Percentiles rank a stretch among this genome's conserved stretches.
Evolutionary conservation across 73 alveolate genomes (phyloP).

Genomic region (Paramecium tetraurelia): DNA sequence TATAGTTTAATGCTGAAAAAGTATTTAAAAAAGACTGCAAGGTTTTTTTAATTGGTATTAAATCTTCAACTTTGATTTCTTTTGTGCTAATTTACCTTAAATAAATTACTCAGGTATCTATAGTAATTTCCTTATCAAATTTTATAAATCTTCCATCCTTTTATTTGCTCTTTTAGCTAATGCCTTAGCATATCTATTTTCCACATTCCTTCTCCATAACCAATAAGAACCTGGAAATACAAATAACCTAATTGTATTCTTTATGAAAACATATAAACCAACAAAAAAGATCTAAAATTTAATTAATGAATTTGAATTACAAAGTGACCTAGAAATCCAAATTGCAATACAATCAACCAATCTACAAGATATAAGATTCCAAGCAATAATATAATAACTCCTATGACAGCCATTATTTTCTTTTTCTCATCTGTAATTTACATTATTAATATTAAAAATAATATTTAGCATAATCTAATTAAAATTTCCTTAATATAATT

Average conservation of each 20-base stretch:
- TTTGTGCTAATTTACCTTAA: neutral
- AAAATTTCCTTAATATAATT: neutral
- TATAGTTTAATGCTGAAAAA: neutral
- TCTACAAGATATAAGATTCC: neutral
- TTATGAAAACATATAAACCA: neutral
- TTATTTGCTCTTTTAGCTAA: neutral
- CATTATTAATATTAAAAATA: neutral
- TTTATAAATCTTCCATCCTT: neutral
- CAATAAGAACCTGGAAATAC: constrained; percentile 64
- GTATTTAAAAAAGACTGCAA: neutral
- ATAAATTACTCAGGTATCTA: neutral
- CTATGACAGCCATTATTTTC: neutral
- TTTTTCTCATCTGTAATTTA: neutral
- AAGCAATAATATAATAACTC: neutral
- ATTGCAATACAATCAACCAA: neutral
- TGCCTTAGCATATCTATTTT: neutral
- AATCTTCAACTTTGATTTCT: neutral
- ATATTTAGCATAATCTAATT: neutral
- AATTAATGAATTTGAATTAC: neutral
- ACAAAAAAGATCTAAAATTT: neutral
- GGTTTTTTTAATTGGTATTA: neutral
- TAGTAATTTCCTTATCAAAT: neutral
- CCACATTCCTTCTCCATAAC: constrained; percentile 57
- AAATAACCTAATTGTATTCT: constrained; percentile 21
- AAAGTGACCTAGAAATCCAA: neutral